Percentiles rank a stretch among this genome's conserved stretches.
These are phyloP conservation scores for Boletus rex-veris DNA, from an alignment of 768 basidiomycete species.

Conservation along the genomic window DNA sequence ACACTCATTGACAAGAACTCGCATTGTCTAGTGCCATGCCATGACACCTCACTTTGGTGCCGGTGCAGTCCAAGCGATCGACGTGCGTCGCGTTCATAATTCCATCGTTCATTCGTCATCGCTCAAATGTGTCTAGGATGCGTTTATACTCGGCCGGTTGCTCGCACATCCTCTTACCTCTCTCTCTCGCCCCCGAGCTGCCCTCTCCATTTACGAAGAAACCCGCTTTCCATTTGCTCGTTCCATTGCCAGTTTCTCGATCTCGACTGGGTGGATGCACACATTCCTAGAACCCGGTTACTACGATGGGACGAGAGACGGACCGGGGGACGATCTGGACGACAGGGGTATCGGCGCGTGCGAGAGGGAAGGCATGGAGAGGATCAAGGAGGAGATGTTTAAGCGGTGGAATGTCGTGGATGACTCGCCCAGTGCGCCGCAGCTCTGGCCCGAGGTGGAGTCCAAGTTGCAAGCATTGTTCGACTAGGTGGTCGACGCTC, in stretches of 20 bases:
- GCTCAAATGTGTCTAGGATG: slow-evolving; percentile 4
- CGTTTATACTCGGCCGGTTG: slow-evolving; percentile 22
- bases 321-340: not conserved
- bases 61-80: slow-evolving; percentile 27
- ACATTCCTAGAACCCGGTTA: slow-evolving; percentile 16
- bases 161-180: slow-evolving; percentile 19
- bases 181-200: not conserved
- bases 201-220: slow-evolving; percentile 12
- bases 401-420: slow-evolving; percentile 18
- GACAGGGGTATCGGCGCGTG: slow-evolving; percentile 3
- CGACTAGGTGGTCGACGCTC: not conserved
- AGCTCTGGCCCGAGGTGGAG: slow-evolving; percentile 18
- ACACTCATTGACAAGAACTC: too few species aligned
- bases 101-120: not conserved
- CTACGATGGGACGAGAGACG: slow-evolving; percentile 21
- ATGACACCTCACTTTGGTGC: slow-evolving; percentile 24
- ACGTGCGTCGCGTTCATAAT: slow-evolving; percentile 6
- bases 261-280: slow-evolving; percentile 17
- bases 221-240: slow-evolving; percentile 14
- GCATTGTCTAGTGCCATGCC: slow-evolving; percentile 21
- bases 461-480: not conserved
- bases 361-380: slow-evolving; percentile 19
- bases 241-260: slow-evolving; percentile 15
- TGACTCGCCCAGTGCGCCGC: slow-evolving; percentile 1
- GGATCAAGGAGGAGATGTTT: slow-evolving; percentile 7